Conservation (phyloP, 768 basidiomycete genomes). For the Calocybe cyanea region DNA sequence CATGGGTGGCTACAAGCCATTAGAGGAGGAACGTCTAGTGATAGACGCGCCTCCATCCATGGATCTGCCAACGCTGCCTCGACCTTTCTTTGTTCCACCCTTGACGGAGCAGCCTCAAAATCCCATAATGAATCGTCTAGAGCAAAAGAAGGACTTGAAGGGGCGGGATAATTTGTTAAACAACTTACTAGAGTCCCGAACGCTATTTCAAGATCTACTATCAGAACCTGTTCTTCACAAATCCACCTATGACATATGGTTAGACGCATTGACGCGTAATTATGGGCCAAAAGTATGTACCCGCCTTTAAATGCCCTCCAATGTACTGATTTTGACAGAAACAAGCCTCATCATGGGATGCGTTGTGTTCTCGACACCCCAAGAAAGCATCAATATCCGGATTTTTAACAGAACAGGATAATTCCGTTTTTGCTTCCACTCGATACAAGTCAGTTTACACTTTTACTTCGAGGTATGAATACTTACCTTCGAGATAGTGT, state of each 20-base stretch:
- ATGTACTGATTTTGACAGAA: slow-evolving; percentile 28
- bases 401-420: slow-evolving; percentile 69
- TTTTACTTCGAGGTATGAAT: neutral
- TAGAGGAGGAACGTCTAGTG: slow-evolving; percentile 4
- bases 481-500: slow-evolving; percentile 33
- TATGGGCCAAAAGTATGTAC: slow-evolving; percentile 19
- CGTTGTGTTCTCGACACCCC: slow-evolving; percentile 34
- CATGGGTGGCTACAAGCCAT: slow-evolving; percentile 1
- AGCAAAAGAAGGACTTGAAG: slow-evolving; percentile 13
- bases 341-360: slow-evolving; percentile 62
- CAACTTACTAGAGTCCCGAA: slow-evolving; percentile 28
- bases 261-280: slow-evolving; percentile 18
- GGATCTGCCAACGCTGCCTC: slow-evolving; percentile 28
- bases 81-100: slow-evolving; percentile 59
- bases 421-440: slow-evolving; percentile 48
- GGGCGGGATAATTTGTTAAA: slow-evolving; percentile 11
- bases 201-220: slow-evolving; percentile 21
- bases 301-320: neutral
- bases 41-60: neutral
- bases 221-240: neutral
- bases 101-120: slow-evolving; percentile 73
- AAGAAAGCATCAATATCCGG: slow-evolving; percentile 36
- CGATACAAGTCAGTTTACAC: slow-evolving; percentile 49
- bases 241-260: slow-evolving; percentile 14
- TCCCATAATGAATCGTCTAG: slow-evolving; percentile 62